Evolutionary conservation across 495 filamentous ascomycete species (phyloP).

Genomic region (Tuber magnatum): DNA sequence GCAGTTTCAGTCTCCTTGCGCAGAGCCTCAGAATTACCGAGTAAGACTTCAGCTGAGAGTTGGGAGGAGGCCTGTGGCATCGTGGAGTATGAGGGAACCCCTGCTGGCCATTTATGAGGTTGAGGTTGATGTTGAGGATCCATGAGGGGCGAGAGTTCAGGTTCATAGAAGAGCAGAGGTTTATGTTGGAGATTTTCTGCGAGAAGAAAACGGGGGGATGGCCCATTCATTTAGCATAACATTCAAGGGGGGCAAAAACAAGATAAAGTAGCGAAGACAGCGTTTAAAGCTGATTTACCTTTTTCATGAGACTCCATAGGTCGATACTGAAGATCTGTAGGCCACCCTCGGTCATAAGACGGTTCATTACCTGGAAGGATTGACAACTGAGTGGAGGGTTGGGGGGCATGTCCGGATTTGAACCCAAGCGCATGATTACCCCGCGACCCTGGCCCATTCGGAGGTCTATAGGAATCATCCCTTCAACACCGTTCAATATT

Average conservation of each 20-base stretch:
- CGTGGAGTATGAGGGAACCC: neutral
- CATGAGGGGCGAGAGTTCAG: conserved; percentile 3
- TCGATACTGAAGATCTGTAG: conserved; percentile 7
- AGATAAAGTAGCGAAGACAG: conserved; percentile 6
- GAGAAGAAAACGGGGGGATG: conserved; percentile 5
- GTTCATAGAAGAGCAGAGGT: neutral
- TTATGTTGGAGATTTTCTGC: conserved; percentile 20
- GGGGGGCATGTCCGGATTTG: neutral
- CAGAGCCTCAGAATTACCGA: conserved; percentile 43
- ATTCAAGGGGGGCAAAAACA: neutral
- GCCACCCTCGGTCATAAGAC: neutral
- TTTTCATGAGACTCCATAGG: conserved; percentile 19
- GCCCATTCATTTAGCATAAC: neutral
- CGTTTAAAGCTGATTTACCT: conserved; percentile 13
- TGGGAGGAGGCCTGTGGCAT: neutral
- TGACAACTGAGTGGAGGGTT: neutral
- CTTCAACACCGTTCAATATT: neutral
- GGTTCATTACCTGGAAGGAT: neutral
- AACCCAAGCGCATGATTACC: neutral
- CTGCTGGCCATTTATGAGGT: neutral
- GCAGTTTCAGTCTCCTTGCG: conserved; percentile 64
- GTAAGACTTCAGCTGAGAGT: neutral
- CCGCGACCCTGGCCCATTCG: neutral
- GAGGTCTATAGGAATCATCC: neutral
- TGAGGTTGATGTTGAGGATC: conserved; percentile 16